A percentile compares a stretch with the other conserved stretches of the same genome.
These are phyloP conservation scores for Phytophthora macrochlamydospora DNA, from an alignment of 352 stramenopile species.

Conservation along the genomic window DNA sequence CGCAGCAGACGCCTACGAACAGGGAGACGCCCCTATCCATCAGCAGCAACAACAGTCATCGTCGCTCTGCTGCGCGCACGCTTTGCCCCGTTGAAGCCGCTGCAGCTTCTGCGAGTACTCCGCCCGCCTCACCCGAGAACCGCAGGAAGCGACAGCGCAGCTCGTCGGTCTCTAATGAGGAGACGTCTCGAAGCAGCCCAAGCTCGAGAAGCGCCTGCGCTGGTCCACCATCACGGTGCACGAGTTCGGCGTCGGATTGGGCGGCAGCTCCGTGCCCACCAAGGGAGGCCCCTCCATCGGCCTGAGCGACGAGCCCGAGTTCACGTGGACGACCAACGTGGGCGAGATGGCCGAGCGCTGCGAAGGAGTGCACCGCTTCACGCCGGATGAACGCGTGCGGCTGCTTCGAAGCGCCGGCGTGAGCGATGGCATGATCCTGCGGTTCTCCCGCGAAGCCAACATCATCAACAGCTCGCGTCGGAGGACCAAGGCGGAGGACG, in stretches of 20 bases:
- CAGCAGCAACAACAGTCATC: constrained; percentile 3
- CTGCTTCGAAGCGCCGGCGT: constrained; percentile 55
- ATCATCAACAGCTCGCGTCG: constrained; percentile 67
- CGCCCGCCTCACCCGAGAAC: constrained; percentile 10
- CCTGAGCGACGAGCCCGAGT: constrained; percentile 52
- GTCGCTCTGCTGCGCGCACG: background rate
- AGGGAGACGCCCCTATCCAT: constrained; percentile 7
- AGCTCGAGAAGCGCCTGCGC: constrained; percentile 51
- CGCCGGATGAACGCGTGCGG: constrained; percentile 51
- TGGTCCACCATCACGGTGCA: constrained; percentile 65
- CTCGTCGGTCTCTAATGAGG: constrained; percentile 7
- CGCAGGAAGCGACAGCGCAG: constrained; percentile 24
- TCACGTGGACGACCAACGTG: constrained; percentile 68
- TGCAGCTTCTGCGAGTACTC: constrained; percentile 1
- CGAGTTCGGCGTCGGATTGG: constrained; percentile 60
- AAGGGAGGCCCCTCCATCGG: constrained; percentile 63
- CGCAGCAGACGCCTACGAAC: constrained; percentile 20
- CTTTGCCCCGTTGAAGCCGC: background rate
- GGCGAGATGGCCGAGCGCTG: constrained; percentile 65
- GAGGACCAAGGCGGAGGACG: constrained; percentile 49
- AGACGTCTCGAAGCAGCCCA: constrained; percentile 15
- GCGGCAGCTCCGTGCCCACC: constrained; percentile 53
- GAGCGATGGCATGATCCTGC: constrained; percentile 70
- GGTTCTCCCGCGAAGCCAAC: constrained; percentile 65
- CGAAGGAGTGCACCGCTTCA: constrained; percentile 63